A percentile compares a stretch with the other conserved stretches of the same genome.
Conservation (phyloP, 108 stramenopile species). For the Discostella stelligeroides region DNA sequence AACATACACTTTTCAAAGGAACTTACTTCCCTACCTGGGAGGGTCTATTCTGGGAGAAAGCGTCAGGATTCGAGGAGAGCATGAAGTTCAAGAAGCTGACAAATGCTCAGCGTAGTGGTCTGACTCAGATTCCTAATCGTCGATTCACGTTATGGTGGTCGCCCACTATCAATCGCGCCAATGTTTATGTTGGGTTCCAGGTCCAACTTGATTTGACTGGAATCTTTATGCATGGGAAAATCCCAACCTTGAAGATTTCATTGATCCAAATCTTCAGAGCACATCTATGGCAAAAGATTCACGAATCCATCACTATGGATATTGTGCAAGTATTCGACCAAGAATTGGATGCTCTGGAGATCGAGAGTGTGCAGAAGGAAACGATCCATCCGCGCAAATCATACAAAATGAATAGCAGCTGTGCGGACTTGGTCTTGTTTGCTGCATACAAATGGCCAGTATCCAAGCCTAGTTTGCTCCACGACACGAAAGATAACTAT, state of each 20-base stretch:
- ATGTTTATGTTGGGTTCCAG: slow-evolving; percentile 99
- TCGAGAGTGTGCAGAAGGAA: slow-evolving; percentile 99
- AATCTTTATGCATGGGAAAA: slow-evolving; percentile 99
- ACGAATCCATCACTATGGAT: slow-evolving; percentile 99
- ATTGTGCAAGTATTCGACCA: slow-evolving; percentile 98
- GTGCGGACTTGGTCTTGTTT: slow-evolving; percentile 98
- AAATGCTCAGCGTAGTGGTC: slow-evolving; percentile 97
- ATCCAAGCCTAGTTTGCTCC: slow-evolving; percentile 95
- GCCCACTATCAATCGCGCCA: slow-evolving; percentile 99
- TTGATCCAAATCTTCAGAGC: slow-evolving; percentile 94
- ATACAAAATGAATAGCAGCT: slow-evolving; percentile 99
- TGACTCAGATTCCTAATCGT: slow-evolving; percentile 99
- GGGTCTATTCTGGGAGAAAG: slow-evolving; percentile 99
- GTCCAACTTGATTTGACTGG: slow-evolving; percentile 99
- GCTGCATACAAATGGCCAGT: slow-evolving; percentile 99
- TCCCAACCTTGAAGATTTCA: slow-evolving; percentile 97
- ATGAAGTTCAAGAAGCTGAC: slow-evolving; percentile 99
- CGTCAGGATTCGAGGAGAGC: slow-evolving; percentile 97
- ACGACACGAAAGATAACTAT: slow-evolving; percentile 96
- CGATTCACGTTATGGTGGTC: slow-evolving; percentile 99
- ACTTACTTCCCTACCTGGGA: slow-evolving; percentile 99
- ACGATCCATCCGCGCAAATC: slow-evolving; percentile 99
- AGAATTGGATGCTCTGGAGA: slow-evolving; percentile 97
- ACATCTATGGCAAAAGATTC: slow-evolving; percentile 99
- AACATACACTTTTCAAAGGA: slow-evolving; percentile 99